Percentiles rank a stretch among this genome's conserved stretches.
Conservation (phyloP, 768 basidiomycete genomes). For the Leccinum barrowsii region DNA sequence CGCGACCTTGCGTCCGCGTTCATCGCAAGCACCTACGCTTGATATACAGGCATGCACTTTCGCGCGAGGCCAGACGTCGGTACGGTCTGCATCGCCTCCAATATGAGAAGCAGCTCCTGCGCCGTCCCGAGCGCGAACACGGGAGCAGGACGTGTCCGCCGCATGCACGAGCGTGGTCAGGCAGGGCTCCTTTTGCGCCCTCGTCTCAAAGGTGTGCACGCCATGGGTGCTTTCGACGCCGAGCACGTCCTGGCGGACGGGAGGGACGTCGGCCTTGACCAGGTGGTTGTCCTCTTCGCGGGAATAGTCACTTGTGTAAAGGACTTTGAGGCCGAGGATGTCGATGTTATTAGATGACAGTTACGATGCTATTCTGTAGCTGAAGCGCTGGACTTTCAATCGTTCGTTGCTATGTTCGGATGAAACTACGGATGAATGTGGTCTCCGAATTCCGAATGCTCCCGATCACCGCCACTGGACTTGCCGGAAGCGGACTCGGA, state of each 20-base stretch:
- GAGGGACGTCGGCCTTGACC: constrained; percentile 91
- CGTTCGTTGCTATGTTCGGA: no score
- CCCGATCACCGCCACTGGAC: no score
- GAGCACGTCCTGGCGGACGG: constrained; percentile 86
- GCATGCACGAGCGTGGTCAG: constrained; percentile 87
- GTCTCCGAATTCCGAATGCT: no score
- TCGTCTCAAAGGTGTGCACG: constrained; percentile 80
- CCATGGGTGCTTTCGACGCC: constrained; percentile 97
- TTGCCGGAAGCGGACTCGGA: no score
- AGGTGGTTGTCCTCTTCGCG: constrained; percentile 95
- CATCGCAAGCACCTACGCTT: constrained; percentile 94
- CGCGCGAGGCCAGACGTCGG: constrained; percentile 66
- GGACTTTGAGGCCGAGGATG: constrained; percentile 86
- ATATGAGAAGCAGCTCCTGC: constrained; percentile 86
- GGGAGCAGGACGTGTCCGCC: constrained; percentile 95
- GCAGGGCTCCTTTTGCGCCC: constrained; percentile 85
- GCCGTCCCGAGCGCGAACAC: constrained; percentile 93
- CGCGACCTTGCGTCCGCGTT: constrained; percentile 48
- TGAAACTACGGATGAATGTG: no score
- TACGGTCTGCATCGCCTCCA: constrained; percentile 93
- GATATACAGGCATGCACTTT: no score
- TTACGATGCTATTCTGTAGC: no score
- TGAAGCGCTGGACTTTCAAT: no score
- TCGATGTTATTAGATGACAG: constrained; percentile 48
- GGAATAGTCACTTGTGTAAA: constrained; percentile 98